phyloP scores from a whole-genome alignment of 2,329 filamentous ascomycete genomes.

The Sporothrix humicola region DNA sequence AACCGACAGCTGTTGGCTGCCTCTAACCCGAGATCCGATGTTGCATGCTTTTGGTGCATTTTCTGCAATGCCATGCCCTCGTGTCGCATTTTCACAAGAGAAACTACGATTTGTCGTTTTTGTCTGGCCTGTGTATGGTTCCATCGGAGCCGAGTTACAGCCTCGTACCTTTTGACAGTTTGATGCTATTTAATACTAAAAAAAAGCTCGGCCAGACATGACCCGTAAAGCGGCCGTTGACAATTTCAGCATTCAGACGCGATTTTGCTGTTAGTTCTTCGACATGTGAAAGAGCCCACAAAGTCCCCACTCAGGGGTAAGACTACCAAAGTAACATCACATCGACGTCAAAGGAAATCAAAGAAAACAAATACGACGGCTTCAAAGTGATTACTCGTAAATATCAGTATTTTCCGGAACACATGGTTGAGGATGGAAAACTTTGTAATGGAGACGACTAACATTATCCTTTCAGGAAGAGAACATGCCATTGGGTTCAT shows the following conservation, averaged over 20 bases:
- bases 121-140: background rate
- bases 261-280: background rate
- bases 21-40: background rate
- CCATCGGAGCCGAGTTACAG: background rate
- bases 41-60: background rate
- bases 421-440: no score
- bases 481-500: no score
- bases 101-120: background rate
- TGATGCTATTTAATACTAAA: background rate
- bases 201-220: background rate
- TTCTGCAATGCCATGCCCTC: background rate
- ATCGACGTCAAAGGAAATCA: background rate
- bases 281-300: conserved; percentile 25
- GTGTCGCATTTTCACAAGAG: background rate
- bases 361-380: background rate
- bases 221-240: background rate
- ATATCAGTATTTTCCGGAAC: no score
- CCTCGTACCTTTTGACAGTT: background rate
- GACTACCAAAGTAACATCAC: background rate
- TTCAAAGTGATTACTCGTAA: background rate
- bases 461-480: no score
- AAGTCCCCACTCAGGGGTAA: background rate
- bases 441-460: no score
- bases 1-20: background rate
- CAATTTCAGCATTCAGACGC: background rate